Percentiles rank a stretch among this genome's conserved stretches.
These are phyloP conservation scores for Aquilaria yunnanensis DNA, from an alignment of 345 rosid species.

Conservation along the genomic window DNA sequence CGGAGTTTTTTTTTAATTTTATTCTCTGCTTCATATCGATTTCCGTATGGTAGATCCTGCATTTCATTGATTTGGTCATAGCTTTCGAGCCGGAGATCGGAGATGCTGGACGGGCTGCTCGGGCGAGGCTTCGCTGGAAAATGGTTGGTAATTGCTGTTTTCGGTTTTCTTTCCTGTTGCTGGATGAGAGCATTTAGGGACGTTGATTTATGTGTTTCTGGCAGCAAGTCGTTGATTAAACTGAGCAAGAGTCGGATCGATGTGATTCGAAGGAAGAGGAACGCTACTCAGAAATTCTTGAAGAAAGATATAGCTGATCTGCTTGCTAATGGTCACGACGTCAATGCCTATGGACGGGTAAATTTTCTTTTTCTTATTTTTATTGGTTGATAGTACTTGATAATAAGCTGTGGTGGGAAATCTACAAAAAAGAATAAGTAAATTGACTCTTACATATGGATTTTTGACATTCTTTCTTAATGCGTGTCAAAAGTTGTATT, in stretches of 20 bases:
- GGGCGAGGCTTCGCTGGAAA: constrained; percentile 78
- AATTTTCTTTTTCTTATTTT: constrained; percentile 5
- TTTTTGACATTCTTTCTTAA: not conserved
- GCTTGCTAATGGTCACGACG: constrained; percentile 73
- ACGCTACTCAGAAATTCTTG: constrained; percentile 75
- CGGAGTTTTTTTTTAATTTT: not conserved
- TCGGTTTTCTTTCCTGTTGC: not conserved
- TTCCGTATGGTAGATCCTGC: constrained; percentile 15
- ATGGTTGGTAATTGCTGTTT: constrained; percentile 37
- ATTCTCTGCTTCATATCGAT: not conserved
- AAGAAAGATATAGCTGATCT: constrained; percentile 94
- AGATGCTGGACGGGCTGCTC: constrained; percentile 83
- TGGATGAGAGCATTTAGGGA: not conserved
- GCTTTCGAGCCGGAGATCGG: constrained; percentile 13
- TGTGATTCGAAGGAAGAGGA: constrained; percentile 74
- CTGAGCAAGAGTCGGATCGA: constrained; percentile 77
- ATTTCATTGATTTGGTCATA: constrained; percentile 1
- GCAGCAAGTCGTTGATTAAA: constrained; percentile 82
- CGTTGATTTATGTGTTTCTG: not conserved
- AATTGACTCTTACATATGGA: not conserved
- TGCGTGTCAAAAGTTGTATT: no score
- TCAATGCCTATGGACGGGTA: constrained; percentile 80
- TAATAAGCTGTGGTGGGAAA: no score
- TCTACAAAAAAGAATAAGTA: no score
- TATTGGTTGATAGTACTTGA: not conserved